phyloP scores from a whole-genome alignment of 352 stramenopile species.

The Phytopythium vexans region DNA sequence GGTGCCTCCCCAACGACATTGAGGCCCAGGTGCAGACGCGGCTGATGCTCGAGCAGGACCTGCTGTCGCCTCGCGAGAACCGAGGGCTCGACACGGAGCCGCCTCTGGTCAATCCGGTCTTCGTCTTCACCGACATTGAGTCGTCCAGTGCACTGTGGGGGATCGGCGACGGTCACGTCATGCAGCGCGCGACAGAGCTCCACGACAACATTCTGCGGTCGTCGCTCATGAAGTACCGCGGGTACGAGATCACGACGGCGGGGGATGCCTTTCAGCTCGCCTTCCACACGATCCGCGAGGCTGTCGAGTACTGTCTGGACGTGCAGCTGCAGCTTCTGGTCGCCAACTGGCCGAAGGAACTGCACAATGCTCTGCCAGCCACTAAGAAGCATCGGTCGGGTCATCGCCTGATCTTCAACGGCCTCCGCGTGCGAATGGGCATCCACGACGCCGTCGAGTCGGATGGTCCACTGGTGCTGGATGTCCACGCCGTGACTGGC shows the following conservation, averaged over 20 bases:
- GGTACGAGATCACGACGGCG: conserved; percentile 61
- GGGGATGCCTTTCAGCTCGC: conserved; percentile 62
- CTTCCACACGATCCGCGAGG: conserved; percentile 56
- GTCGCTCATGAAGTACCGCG: conserved; percentile 47
- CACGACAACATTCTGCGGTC: conserved; percentile 58
- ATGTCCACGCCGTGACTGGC: conserved; percentile 48
- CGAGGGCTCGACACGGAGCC: conserved; percentile 37
- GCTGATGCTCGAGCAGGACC: conserved; percentile 30
- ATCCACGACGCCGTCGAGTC: conserved; percentile 49
- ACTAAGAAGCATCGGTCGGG: conserved; percentile 34
- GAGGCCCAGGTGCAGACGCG: conserved; percentile 36
- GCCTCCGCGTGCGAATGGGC: conserved; percentile 55
- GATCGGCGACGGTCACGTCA: conserved; percentile 35
- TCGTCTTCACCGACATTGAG: conserved; percentile 69
- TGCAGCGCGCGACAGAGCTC: conserved; percentile 47
- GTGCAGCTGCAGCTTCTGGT: conserved; percentile 53
- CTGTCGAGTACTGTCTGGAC: conserved; percentile 59
- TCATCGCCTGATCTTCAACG: conserved; percentile 42
- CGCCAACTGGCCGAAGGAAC: conserved; percentile 49
- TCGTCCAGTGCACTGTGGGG: conserved; percentile 58
- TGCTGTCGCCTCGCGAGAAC: conserved; percentile 33
- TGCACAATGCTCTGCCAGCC: conserved; percentile 38
- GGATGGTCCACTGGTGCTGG: conserved; percentile 37
- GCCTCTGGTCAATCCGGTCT: conserved; percentile 48
- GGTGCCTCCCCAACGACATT: conserved; percentile 37